These are phyloP conservation scores for Backusella australiensis DNA, from an alignment of 192 early-diverging fungal genomes.

Conservation along the genomic window DNA sequence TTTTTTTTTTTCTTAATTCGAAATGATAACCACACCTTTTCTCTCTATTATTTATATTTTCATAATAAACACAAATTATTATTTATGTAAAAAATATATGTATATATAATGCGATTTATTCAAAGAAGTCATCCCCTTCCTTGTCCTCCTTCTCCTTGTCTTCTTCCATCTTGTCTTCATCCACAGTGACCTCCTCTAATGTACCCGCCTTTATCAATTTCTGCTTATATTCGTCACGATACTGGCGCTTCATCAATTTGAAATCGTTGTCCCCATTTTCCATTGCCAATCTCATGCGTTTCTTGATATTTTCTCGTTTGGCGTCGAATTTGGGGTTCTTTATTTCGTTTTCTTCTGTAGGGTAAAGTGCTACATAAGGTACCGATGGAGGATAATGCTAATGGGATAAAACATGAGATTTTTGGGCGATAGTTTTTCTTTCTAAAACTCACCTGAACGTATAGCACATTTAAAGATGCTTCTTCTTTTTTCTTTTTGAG, in stretches of 20 bases:
- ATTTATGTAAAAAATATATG: neutral
- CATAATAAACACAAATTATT: neutral
- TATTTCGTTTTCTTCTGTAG: neutral
- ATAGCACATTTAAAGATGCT: neutral
- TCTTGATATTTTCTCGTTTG: neutral
- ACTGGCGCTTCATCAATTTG: neutral
- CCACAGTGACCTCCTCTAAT: neutral
- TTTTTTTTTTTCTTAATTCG: neutral
- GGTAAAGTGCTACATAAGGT: slow-evolving; percentile 5
- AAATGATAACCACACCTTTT: neutral
- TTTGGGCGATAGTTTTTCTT: no score
- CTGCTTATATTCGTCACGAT: slow-evolving; percentile 10
- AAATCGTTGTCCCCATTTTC: neutral
- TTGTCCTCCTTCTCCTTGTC: neutral
- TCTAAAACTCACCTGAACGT: neutral
- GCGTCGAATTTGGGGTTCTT: neutral
- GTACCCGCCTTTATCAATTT: neutral
- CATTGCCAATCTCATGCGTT: neutral
- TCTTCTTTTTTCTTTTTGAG: neutral
- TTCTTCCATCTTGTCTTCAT: neutral
- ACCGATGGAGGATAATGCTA: slow-evolving; percentile 10
- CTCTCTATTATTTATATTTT: neutral
- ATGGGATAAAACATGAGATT: neutral
- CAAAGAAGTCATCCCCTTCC: slow-evolving; percentile 21
- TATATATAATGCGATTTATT: neutral